These are phyloP conservation scores for Lenwebbia sp. DNA, from an alignment of 345 rosid genomes.

Conservation along the genomic window DNA sequence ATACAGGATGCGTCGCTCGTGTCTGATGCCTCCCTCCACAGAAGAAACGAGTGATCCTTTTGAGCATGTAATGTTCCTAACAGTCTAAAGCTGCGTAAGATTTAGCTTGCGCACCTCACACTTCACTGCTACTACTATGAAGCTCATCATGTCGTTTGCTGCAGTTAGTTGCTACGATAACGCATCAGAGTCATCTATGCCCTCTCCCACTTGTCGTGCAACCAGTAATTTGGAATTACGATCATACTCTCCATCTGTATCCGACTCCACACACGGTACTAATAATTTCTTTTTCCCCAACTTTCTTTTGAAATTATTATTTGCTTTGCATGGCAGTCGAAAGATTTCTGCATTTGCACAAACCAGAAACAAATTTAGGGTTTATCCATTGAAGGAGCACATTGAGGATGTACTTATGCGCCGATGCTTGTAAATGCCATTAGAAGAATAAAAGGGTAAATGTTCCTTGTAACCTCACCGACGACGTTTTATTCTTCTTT, in stretches of 20 bases:
- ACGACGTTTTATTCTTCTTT: background rate
- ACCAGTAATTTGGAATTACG: slow-evolving; percentile 93
- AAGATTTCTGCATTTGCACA: background rate
- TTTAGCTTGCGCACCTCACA: background rate
- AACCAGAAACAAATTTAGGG: background rate
- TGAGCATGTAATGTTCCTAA: slow-evolving; percentile 49
- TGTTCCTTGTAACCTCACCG: background rate
- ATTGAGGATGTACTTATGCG: background rate
- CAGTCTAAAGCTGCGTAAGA: background rate
- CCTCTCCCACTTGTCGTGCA: slow-evolving; percentile 89
- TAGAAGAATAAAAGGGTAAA: background rate
- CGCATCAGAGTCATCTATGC: slow-evolving; percentile 93
- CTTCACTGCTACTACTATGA: background rate
- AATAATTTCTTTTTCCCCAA: background rate
- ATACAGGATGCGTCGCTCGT: slow-evolving; percentile 84
- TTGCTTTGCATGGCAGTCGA: background rate
- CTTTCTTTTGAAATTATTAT: background rate
- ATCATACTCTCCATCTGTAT: slow-evolving; percentile 79
- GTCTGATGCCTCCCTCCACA: slow-evolving; percentile 72
- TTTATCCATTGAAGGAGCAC: background rate
- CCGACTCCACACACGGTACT: slow-evolving; percentile 89
- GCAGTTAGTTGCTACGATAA: slow-evolving; percentile 92
- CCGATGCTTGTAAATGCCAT: background rate
- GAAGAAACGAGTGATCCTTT: slow-evolving; percentile 83
- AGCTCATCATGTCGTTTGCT: slow-evolving; percentile 9